A percentile compares a stretch with the other conserved stretches of the same genome.
These are phyloP conservation scores for Naematelia encephala DNA, from an alignment of 768 basidiomycete species.

Conservation along the genomic window DNA sequence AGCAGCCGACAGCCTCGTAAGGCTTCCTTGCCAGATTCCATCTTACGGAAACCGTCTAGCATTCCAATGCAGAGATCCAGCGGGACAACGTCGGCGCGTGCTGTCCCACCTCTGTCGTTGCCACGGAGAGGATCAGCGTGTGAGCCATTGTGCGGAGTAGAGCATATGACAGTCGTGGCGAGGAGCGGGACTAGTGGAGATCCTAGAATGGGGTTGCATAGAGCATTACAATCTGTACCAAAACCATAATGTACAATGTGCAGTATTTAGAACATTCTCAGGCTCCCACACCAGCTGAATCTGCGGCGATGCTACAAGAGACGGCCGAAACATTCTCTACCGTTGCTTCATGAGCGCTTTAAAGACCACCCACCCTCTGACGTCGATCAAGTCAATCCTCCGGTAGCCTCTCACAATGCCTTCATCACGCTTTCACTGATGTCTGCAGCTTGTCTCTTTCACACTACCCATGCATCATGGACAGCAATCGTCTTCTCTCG, in stretches of 20 bases:
- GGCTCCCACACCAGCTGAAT: too few relatives aligned
- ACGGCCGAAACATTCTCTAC: too few relatives aligned
- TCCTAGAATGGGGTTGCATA: neutral
- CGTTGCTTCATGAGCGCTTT: too few relatives aligned
- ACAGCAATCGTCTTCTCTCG: constrained; percentile 31
- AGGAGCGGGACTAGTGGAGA: neutral
- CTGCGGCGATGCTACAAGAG: too few relatives aligned
- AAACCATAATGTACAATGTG: neutral
- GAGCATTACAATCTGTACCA: neutral
- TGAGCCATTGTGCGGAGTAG: neutral
- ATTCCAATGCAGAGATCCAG: neutral
- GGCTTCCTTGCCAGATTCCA: constrained; percentile 1
- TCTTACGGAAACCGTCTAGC: neutral
- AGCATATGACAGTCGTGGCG: neutral
- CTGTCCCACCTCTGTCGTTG: neutral
- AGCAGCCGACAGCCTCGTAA: neutral
- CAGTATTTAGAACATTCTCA: too few relatives aligned
- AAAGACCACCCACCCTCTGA: too few relatives aligned
- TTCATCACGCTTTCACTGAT: too few relatives aligned
- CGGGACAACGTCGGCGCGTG: neutral
- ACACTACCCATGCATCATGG: constrained; percentile 18
- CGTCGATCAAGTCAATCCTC: too few relatives aligned
- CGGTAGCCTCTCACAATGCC: too few relatives aligned
- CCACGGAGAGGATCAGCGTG: neutral
- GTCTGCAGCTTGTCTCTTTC: too few relatives aligned